Evolutionary conservation across 345 rosid genomes (phyloP), one percentile per base, ranked within the genome.

Genomic region (Lagerstroemia speciosa): DNA sequence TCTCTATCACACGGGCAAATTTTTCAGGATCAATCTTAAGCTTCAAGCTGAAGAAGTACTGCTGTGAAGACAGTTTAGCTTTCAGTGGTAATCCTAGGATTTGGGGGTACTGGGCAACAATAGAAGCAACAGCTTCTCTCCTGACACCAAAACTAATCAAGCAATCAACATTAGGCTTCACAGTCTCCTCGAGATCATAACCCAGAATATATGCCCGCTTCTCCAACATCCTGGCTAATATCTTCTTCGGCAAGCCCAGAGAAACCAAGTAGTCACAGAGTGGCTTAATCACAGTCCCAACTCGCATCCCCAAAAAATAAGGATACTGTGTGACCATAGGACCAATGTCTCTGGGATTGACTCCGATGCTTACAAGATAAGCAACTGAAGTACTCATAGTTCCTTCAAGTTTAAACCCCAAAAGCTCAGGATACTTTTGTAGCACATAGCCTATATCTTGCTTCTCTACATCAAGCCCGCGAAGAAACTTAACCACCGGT

Each of bases 281-380:
- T 1, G 91, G 96, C 73, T 91, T 93, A 69, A 93, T 91, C 84
- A 81, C 68, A 0, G 96, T 93, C 43, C 96, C 98, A 64, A 89
- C 98, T 82, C 98, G 85, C 94, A 89, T 93, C 65, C 97, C 96
- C 67, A 93, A 67, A 37, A 93, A 67, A 73, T 86, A 93, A 0
- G 97, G 98, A 80, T 83, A 91, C 43, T 93, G 96, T 11, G 96
- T 87, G 77, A 89, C 92, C 97, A 89, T 87, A 11, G 98, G 97
- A 73, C 98, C 97, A 43, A 91, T 87, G 67, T 93, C 98, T 66
- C 98, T 83, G 45, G 94, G 97, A 74, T 78, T 80, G 71, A 93
- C 97, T 77, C 98, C 97, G 10, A 89, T 91, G 64, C 97, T 91
- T 22, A 91, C 91, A 69, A 91, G 85, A 84, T 89, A 93, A 33